A percentile compares a stretch with the other conserved stretches of the same genome.
phyloP scores from a whole-genome alignment of 768 basidiomycete genomes.

The Hygrophoropsis aurantiaca region DNA sequence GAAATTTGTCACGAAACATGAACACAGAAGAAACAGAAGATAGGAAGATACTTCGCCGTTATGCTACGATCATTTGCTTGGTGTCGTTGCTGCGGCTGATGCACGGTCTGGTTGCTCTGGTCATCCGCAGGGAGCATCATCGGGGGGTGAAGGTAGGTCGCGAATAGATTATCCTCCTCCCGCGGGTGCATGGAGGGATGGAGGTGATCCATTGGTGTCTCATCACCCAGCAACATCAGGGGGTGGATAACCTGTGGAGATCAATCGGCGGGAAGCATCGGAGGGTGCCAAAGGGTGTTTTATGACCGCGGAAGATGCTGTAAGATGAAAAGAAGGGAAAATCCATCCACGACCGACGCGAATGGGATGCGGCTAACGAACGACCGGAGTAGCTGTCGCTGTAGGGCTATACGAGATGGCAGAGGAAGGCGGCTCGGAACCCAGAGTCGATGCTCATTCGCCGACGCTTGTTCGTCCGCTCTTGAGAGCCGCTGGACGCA shows the following conservation, averaged over 20 bases:
- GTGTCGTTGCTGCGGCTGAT: constrained; percentile 20
- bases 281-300: constrained; percentile 76
- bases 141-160: constrained; percentile 54
- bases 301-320: constrained; percentile 53
- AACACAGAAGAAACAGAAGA: neutral
- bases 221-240: constrained; percentile 63
- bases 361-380: constrained; percentile 56
- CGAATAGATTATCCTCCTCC: constrained; percentile 64
- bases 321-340: constrained; percentile 58
- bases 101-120: constrained; percentile 6
- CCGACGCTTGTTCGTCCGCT: constrained; percentile 62
- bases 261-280: constrained; percentile 61
- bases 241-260: constrained; percentile 66
- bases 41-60: too few relatives aligned
- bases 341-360: constrained; percentile 65
- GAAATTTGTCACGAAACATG: neutral
- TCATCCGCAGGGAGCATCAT: constrained; percentile 49
- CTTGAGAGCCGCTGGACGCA: constrained; percentile 17
- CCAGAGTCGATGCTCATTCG: constrained; percentile 64
- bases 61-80: too few relatives aligned
- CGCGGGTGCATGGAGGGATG: constrained; percentile 61
- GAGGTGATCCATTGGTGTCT: constrained; percentile 72
- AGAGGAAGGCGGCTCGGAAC: constrained; percentile 55
- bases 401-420: constrained; percentile 66
- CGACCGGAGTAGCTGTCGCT: constrained; percentile 60